Evolutionary conservation across 495 filamentous ascomycete genomes (phyloP).

Genomic region (Halenospora varia): DNA sequence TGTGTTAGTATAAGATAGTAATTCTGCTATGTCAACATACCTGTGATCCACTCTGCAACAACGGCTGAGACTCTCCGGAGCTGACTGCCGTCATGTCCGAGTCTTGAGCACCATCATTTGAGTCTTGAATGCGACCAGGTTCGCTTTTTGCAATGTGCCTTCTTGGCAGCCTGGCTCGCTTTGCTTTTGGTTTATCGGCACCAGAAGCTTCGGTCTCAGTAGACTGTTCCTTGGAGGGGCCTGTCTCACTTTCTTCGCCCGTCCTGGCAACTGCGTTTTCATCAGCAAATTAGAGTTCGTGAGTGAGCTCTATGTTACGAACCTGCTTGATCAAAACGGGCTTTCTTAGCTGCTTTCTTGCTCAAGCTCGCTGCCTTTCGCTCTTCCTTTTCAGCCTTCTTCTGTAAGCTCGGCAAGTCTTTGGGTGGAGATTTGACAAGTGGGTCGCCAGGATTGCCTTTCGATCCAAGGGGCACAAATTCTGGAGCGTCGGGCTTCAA

Average conservation of each 20-base stretch:
- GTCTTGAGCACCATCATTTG: constrained; percentile 20
- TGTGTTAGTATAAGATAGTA: not conserved
- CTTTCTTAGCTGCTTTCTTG: constrained; percentile 14
- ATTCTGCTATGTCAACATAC: not conserved
- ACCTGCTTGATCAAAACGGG: not conserved
- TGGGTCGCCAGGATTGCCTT: not conserved
- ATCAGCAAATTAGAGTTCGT: not conserved
- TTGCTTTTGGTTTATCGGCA: constrained; percentile 14
- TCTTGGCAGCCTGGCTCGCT: constrained; percentile 12
- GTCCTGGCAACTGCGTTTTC: not conserved
- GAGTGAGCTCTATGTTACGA: not conserved
- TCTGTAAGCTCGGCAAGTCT: constrained; percentile 10
- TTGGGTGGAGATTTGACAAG: not conserved
- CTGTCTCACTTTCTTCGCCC: not conserved
- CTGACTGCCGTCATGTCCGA: constrained; percentile 10
- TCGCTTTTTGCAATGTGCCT: constrained; percentile 21
- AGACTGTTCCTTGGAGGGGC: not conserved
- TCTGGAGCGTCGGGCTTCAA: constrained; percentile 52
- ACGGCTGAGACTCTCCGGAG: constrained; percentile 14
- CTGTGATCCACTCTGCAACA: not conserved
- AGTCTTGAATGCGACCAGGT: constrained; percentile 2
- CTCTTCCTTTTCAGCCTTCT: constrained; percentile 12
- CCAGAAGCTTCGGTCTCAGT: not conserved
- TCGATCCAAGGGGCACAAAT: constrained; percentile 38
- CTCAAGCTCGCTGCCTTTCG: constrained; percentile 11